Conservation (phyloP, 768 basidiomycete genomes). For the Hericium alpestre region DNA sequence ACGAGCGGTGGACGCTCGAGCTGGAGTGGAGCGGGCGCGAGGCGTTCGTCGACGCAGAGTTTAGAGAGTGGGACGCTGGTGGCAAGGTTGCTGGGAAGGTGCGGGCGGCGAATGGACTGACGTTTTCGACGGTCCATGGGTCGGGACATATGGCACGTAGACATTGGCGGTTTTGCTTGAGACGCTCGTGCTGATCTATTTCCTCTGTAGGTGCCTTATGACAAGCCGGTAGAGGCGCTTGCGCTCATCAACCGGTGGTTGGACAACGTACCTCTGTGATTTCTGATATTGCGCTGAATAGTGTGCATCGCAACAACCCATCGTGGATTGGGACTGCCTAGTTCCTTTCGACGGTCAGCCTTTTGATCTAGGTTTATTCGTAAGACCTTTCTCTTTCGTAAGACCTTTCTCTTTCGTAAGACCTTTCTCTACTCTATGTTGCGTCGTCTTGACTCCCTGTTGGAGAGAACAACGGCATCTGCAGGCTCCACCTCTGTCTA, state of each 20-base stretch:
- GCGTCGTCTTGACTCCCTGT: no score
- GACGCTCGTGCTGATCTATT: not conserved
- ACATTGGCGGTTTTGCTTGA: not conserved
- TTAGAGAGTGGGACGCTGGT: constrained; percentile 46
- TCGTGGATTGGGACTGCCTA: not conserved
- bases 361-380: no score
- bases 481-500: no score
- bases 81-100: constrained; percentile 43
- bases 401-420: no score
- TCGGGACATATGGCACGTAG: constrained; percentile 64
- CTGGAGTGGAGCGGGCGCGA: constrained; percentile 51
- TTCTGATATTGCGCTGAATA: not conserved
- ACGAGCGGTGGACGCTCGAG: constrained; percentile 47
- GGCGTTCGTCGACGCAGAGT: constrained; percentile 32
- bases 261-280: not conserved
- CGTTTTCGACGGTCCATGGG: constrained; percentile 48
- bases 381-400: no score
- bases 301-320: not conserved
- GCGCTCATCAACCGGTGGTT: constrained; percentile 41
- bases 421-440: no score
- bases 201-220: constrained; percentile 42
- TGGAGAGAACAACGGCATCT: no score
- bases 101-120: constrained; percentile 43
- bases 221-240: constrained; percentile 47
- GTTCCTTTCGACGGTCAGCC: not conserved